These are phyloP conservation scores for Agrocybe praecox DNA, from an alignment of 768 basidiomycete genomes.

Conservation along the genomic window DNA sequence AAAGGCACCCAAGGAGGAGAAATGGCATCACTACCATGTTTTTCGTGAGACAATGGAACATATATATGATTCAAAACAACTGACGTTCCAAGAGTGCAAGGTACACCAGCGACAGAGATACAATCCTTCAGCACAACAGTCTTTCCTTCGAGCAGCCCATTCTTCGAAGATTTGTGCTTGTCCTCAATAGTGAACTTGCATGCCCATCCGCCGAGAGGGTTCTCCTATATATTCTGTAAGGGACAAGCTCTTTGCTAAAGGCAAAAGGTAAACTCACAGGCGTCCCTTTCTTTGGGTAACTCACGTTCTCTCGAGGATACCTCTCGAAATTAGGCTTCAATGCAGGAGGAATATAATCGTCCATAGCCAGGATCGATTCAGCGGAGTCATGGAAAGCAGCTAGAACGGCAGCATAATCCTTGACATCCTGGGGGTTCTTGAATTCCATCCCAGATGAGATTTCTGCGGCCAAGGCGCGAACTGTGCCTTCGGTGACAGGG, in stretches of 20 bases:
- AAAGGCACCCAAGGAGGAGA: constrained; percentile 23
- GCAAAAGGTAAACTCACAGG: constrained; percentile 3
- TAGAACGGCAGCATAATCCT: constrained; percentile 16
- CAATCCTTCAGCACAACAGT: constrained; percentile 47
- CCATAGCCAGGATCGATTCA: constrained; percentile 18
- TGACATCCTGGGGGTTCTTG: constrained; percentile 19
- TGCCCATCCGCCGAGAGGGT: constrained; percentile 35
- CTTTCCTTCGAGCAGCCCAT: constrained; percentile 35
- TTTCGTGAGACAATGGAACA: neutral
- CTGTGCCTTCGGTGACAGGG: constrained; percentile 22
- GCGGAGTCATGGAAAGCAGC: constrained; percentile 25
- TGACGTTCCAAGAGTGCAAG: constrained; percentile 41
- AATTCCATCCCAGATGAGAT: constrained; percentile 20
- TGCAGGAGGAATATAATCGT: constrained; percentile 19
- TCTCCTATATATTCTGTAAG: constrained; percentile 18
- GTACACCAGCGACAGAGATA: constrained; percentile 40
- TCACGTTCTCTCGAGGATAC: constrained; percentile 20
- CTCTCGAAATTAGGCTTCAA: constrained; percentile 19
- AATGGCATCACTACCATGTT: constrained; percentile 26
- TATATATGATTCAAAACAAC: neutral
- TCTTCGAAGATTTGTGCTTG: constrained; percentile 14
- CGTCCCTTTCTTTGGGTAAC: constrained; percentile 14
- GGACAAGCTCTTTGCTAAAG: neutral
- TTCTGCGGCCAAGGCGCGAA: constrained; percentile 12
- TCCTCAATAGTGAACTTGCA: constrained; percentile 34